A percentile compares a stretch with the other conserved stretches of the same genome.
phyloP scores from a whole-genome alignment of 371 early-diverging fungal genomes.

The Circinella minor region DNA sequence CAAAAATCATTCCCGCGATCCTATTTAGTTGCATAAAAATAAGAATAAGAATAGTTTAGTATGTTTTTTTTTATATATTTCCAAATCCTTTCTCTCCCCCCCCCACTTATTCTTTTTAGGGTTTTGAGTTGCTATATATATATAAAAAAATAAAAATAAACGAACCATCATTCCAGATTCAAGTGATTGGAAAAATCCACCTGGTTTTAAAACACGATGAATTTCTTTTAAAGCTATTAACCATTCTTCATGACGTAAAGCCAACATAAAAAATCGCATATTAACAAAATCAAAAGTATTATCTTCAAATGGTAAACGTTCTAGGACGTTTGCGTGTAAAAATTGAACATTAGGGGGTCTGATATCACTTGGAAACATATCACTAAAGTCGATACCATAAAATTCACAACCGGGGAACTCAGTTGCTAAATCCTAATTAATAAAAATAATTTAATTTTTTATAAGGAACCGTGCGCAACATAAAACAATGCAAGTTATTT shows the following conservation, averaged over 20 bases:
- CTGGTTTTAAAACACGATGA: slow-evolving; percentile 58
- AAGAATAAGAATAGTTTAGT: too few species aligned
- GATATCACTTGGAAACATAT: slow-evolving; percentile 55
- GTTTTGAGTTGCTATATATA: too few species aligned
- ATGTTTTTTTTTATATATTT: too few species aligned
- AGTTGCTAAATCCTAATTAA: slow-evolving; percentile 39
- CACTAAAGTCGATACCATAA: slow-evolving; percentile 59
- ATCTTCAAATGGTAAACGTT: slow-evolving; percentile 60
- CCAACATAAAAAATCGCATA: slow-evolving; percentile 57
- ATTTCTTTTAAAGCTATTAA: slow-evolving; percentile 49
- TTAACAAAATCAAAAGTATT: slow-evolving; percentile 65
- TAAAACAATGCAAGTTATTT: background rate
- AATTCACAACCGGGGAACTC: slow-evolving; percentile 59
- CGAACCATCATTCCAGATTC: slow-evolving; percentile 52
- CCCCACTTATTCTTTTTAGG: too few species aligned
- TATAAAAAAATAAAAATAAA: slow-evolving; percentile 5
- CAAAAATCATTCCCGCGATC: slow-evolving; percentile 38
- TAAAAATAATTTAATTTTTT: background rate
- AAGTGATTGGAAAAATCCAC: slow-evolving; percentile 60
- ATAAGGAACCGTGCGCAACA: background rate
- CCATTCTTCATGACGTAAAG: slow-evolving; percentile 57
- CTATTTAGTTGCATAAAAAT: slow-evolving; percentile 16
- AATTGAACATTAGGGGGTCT: slow-evolving; percentile 53
- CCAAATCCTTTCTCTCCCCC: too few species aligned
- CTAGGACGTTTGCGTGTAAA: slow-evolving; percentile 46